These are phyloP conservation scores for Ceratobasidium sp. DNA, from an alignment of 1,284 basidiomycete genomes.

Conservation along the genomic window DNA sequence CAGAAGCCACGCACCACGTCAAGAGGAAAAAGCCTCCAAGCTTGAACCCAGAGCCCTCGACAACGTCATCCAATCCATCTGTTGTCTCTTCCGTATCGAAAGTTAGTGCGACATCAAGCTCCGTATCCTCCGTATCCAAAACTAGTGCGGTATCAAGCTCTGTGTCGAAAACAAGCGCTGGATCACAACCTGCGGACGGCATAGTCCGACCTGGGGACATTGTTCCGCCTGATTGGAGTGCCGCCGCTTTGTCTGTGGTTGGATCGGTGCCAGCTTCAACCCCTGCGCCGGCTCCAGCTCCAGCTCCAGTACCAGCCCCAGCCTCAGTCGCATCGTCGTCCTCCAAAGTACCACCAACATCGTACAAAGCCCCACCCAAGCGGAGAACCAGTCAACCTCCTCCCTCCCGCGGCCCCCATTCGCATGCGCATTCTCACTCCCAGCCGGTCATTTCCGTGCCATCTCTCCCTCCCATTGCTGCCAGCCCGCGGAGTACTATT, in stretches of 20 bases:
- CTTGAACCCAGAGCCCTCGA: neutral
- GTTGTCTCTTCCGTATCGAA: neutral
- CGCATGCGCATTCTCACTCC: constrained; percentile 10
- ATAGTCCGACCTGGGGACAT: constrained; percentile 18
- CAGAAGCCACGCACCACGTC: constrained; percentile 8
- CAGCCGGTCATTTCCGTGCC: constrained; percentile 9
- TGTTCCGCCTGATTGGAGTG: constrained; percentile 11
- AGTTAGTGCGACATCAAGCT: too few relatives aligned
- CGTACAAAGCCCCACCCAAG: neutral
- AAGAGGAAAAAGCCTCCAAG: constrained; percentile 21
- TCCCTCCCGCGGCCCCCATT: neutral
- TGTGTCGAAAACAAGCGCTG: constrained; percentile 1
- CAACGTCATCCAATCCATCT: constrained; percentile 7
- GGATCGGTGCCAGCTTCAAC: neutral
- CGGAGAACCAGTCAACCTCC: neutral
- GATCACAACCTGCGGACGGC: constrained; percentile 10
- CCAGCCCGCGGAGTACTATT: constrained; percentile 11
- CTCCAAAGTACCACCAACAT: neutral
- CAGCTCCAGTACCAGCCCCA: neutral
- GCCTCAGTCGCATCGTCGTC: neutral
- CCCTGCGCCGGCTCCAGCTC: neutral
- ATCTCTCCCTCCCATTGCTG: constrained; percentile 17
- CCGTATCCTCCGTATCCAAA: constrained; percentile 8
- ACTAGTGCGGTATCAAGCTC: neutral
- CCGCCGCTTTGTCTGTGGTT: constrained; percentile 10